phyloP scores from a whole-genome alignment of 805 yeast species.

The Suhomyces vadensis region DNA sequence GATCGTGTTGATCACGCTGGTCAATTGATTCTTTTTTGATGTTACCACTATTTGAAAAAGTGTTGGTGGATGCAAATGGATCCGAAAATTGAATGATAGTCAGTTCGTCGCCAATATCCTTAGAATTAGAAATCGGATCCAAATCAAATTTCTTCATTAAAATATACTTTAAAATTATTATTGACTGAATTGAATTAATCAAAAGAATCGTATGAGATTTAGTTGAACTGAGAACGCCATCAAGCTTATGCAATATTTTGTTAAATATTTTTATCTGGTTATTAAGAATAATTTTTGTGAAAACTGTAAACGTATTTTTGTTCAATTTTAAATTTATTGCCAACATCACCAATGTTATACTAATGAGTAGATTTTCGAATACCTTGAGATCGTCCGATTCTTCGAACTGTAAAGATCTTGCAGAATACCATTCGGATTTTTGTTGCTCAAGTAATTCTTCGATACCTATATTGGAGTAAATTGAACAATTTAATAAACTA shows the following conservation, averaged over 20 bases:
- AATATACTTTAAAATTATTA: slow-evolving; percentile 30
- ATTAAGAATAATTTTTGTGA: slow-evolving; percentile 20
- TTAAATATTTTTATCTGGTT: slow-evolving; percentile 36
- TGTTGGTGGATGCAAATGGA: slow-evolving; percentile 1
- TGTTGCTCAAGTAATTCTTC: slow-evolving; percentile 22
- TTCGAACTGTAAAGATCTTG: slow-evolving; percentile 9
- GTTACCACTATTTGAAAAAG: background rate
- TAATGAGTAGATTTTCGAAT: slow-evolving; percentile 33
- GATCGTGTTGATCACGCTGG: background rate
- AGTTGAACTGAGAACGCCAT: slow-evolving; percentile 9
- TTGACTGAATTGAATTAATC: slow-evolving; percentile 32
- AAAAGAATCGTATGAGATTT: slow-evolving; percentile 23
- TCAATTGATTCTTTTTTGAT: background rate
- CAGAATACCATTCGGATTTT: slow-evolving; percentile 22
- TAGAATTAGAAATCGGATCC: slow-evolving; percentile 3
- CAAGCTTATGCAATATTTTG: slow-evolving; percentile 24
- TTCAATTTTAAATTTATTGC: slow-evolving; percentile 20
- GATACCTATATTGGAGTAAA: slow-evolving; percentile 10
- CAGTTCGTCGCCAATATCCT: background rate
- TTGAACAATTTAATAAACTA: slow-evolving; percentile 34
- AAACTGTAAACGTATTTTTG: slow-evolving; percentile 12
- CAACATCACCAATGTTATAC: slow-evolving; percentile 31
- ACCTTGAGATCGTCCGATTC: slow-evolving; percentile 13
- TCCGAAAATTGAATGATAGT: slow-evolving; percentile 1
- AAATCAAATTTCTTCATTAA: slow-evolving; percentile 20